A percentile compares a stretch with the other conserved stretches of the same genome.
Evolutionary conservation across 176 grass and related monocot species (phyloP).

Genomic region (Canna indica): DNA sequence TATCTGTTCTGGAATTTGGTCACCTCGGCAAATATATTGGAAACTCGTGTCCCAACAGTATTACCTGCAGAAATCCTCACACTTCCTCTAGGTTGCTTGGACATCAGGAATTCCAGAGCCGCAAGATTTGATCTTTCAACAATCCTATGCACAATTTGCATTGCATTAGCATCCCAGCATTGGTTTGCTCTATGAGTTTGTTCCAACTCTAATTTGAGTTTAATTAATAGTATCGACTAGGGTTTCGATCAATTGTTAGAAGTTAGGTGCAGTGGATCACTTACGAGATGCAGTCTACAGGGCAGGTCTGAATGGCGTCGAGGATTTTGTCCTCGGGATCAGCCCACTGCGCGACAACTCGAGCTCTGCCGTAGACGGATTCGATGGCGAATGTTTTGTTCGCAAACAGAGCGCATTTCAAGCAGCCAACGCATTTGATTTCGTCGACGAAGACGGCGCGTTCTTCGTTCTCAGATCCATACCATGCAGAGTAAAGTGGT

Average conservation of each 20-base stretch:
- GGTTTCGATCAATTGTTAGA: too few relatives aligned
- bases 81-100: constrained; percentile 68
- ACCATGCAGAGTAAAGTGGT: constrained; percentile 75
- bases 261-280: too few relatives aligned
- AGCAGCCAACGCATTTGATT: constrained; percentile 72
- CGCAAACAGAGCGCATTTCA: constrained; percentile 83
- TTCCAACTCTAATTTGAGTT: too few relatives aligned
- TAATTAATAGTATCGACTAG: too few relatives aligned
- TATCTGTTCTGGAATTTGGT: constrained; percentile 61
- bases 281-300: constrained; percentile 78
- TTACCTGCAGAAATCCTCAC: constrained; percentile 75
- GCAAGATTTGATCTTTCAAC: constrained; percentile 68
- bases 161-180: too few relatives aligned
- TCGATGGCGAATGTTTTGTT: constrained; percentile 72
- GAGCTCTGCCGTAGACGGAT: constrained; percentile 66
- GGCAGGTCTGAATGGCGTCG: constrained; percentile 75
- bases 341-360: constrained; percentile 87
- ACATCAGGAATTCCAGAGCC: constrained; percentile 83
- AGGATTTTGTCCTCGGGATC: constrained; percentile 72
- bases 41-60: constrained; percentile 35
- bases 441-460: constrained; percentile 90
- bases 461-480: constrained; percentile 40
- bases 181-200: too few relatives aligned
- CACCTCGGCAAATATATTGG: constrained; percentile 68
- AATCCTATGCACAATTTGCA: constrained; percentile 37